Conservation (phyloP, 495 filamentous ascomycete genomes). For the Aspergillus nanangensis region DNA sequence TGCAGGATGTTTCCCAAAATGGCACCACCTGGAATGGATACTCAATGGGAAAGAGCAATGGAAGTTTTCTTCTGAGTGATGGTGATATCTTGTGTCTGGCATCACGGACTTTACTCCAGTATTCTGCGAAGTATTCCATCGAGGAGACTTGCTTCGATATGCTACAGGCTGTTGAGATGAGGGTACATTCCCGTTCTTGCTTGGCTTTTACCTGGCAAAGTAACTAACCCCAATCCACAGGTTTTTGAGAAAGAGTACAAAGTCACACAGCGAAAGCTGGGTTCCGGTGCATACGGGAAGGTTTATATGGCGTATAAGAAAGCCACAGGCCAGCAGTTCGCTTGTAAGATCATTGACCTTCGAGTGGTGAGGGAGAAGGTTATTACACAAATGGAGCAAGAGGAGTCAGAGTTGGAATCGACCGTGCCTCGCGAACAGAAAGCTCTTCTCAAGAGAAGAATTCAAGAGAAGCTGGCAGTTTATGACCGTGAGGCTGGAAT, state of each 20-base stretch:
- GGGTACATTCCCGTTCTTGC: slow-evolving; percentile 12
- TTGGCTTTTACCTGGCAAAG: background rate
- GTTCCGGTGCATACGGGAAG: slow-evolving; percentile 42
- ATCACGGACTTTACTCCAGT: slow-evolving; percentile 16
- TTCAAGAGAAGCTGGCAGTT: slow-evolving; percentile 10
- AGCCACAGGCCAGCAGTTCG: slow-evolving; percentile 36
- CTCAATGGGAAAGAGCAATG: slow-evolving; percentile 35
- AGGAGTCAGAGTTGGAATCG: no score
- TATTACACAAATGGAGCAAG: slow-evolving; percentile 1
- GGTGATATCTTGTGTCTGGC: slow-evolving; percentile 45
- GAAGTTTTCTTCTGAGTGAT: slow-evolving; percentile 47
- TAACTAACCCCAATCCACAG: slow-evolving; percentile 21
- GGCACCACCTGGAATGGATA: slow-evolving; percentile 50
- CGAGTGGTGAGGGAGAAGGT: slow-evolving; percentile 6
- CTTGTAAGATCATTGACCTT: slow-evolving; percentile 49
- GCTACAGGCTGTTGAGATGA: slow-evolving; percentile 23
- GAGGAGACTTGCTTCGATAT: slow-evolving; percentile 11
- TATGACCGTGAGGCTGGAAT: slow-evolving; percentile 48
- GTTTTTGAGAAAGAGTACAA: slow-evolving; percentile 41
- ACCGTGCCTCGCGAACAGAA: background rate
- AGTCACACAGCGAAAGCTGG: slow-evolving; percentile 46
- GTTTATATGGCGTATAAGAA: slow-evolving; percentile 45
- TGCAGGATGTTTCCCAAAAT: slow-evolving; percentile 55
- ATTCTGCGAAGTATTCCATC: slow-evolving; percentile 9
- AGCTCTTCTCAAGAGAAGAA: background rate